These are phyloP conservation scores for Piper longum DNA, from an alignment of 164 flowering plant species.

Conservation along the genomic window DNA sequence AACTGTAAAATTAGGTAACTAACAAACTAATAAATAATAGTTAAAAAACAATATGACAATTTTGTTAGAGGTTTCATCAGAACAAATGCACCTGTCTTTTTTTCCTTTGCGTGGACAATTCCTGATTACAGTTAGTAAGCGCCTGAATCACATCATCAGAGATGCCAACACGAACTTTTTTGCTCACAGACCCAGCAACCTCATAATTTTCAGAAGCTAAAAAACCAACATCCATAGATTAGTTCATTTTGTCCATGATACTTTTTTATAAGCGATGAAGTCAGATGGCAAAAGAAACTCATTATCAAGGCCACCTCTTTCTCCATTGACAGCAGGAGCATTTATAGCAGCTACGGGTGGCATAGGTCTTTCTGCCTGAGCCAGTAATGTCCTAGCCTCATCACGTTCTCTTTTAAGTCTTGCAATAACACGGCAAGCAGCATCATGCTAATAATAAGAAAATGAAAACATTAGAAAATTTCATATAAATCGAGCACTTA, in stretches of 20 bases:
- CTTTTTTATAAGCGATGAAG: not conserved
- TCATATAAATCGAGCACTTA: not conserved
- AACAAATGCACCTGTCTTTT: conserved; percentile 57
- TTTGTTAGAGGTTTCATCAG: too few species aligned
- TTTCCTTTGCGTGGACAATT: conserved; percentile 81
- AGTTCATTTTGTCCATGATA: not conserved
- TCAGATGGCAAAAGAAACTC: not conserved
- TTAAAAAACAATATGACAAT: too few species aligned
- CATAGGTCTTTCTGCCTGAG: conserved; percentile 74
- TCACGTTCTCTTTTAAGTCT: conserved; percentile 94
- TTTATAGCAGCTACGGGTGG: conserved; percentile 35
- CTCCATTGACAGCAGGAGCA: conserved; percentile 58
- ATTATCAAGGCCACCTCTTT: conserved; percentile 48
- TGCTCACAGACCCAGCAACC: conserved; percentile 48
- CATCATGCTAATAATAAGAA: conserved; percentile 62
- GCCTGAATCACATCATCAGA: conserved; percentile 51
- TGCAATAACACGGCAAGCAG: conserved; percentile 99
- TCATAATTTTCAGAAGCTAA: conserved; percentile 55
- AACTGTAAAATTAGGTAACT: too few species aligned
- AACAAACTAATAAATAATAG: too few species aligned
- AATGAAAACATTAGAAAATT: not conserved
- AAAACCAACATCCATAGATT: conserved; percentile 4
- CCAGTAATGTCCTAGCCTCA: conserved; percentile 69
- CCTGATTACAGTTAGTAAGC: conserved; percentile 74
- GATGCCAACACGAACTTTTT: conserved; percentile 61